Conservation (phyloP, 179 eudicot species). For the Monotropa hypopitys region DNA sequence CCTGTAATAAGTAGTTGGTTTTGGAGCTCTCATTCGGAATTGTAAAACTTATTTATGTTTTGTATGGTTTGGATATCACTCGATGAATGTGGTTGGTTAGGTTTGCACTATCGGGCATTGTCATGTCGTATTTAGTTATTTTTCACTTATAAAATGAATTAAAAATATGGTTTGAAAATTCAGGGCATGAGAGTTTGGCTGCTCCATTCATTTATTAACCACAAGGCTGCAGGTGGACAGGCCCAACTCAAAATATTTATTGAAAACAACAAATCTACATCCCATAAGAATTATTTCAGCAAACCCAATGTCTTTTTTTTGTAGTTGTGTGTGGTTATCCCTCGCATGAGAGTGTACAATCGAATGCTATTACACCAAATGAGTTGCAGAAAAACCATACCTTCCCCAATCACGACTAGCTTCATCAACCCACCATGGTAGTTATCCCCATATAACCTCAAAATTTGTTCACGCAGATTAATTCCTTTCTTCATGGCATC, state of each 20-base stretch:
- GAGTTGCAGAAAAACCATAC: constrained; percentile 25
- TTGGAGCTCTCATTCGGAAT: too few relatives aligned
- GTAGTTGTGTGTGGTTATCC: background rate
- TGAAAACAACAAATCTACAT: background rate
- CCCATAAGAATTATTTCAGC: background rate
- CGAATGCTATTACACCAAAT: background rate
- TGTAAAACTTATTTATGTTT: too few relatives aligned
- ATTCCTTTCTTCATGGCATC: constrained; percentile 90
- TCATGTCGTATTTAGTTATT: too few relatives aligned
- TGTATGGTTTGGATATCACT: too few relatives aligned
- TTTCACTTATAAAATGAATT: too few relatives aligned
- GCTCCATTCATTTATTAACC: background rate
- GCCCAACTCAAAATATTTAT: background rate
- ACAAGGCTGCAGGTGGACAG: background rate
- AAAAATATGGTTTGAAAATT: too few relatives aligned
- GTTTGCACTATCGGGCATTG: too few relatives aligned
- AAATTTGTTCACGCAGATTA: constrained; percentile 59
- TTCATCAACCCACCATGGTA: constrained; percentile 73
- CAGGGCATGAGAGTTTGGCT: too few relatives aligned
- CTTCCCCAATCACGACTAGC: constrained; percentile 86
- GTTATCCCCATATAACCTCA: constrained; percentile 57
- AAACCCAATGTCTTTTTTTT: background rate
- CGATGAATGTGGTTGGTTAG: too few relatives aligned
- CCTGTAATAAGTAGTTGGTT: too few relatives aligned
- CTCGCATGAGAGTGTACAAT: background rate